These are phyloP conservation scores for Castanospermum australe DNA, from an alignment of 306 rosid genomes.

Conservation along the genomic window DNA sequence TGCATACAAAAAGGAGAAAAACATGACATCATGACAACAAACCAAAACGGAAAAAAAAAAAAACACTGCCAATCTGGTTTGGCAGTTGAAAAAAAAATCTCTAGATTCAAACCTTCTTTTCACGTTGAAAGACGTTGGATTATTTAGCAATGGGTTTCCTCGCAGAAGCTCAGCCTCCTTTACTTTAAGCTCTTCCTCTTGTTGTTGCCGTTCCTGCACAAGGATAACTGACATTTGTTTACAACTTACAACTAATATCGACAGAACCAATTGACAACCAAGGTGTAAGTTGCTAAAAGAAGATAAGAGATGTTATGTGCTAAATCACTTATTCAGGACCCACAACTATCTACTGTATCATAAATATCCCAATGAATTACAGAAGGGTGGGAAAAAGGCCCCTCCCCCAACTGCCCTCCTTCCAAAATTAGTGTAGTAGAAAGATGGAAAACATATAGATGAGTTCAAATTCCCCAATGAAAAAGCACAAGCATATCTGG, in stretches of 20 bases:
- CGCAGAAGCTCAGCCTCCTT: slow-evolving; percentile 86
- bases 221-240: slow-evolving; percentile 11
- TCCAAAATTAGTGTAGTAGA: not conserved
- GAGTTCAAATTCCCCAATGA: not conserved
- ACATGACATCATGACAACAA: not conserved
- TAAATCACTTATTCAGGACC: not conserved
- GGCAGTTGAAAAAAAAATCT: not conserved
- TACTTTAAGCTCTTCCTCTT: slow-evolving; percentile 88
- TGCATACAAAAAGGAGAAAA: not conserved
- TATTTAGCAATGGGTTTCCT: slow-evolving; percentile 82
- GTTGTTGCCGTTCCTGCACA: slow-evolving; percentile 60
- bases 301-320: not conserved
- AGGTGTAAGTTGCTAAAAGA: not conserved
- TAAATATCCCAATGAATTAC: not conserved
- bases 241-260: not conserved
- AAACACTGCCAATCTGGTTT: not conserved
- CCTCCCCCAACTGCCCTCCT: not conserved
- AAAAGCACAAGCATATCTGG: not conserved
- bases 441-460: not conserved
- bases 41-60: not conserved
- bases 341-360: not conserved
- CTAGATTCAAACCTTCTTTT: slow-evolving; percentile 64
- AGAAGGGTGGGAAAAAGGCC: not conserved
- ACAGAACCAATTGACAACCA: not conserved
- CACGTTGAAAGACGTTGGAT: slow-evolving; percentile 69